Conservation (phyloP, 2,329 filamentous ascomycete species). For the Hypoxylon sp. region DNA sequence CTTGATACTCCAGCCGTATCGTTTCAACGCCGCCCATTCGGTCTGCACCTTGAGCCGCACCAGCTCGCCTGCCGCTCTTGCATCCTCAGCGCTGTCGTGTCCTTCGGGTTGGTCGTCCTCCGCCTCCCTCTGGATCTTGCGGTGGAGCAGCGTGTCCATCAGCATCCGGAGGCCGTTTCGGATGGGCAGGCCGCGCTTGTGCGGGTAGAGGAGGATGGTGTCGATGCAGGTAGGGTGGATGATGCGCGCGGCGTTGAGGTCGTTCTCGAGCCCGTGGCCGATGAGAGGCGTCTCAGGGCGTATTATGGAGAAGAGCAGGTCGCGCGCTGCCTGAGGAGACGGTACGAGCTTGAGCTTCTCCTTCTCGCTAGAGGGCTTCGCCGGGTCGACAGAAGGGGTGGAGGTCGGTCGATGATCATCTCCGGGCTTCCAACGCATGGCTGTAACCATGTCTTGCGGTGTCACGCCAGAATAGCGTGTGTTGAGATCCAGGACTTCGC, state of each 20-base stretch:
- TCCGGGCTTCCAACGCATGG: constrained; percentile 61
- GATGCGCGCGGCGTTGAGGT: constrained; percentile 84
- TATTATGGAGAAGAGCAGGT: constrained; percentile 78
- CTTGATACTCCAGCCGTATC: constrained; percentile 70
- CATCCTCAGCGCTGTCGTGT: constrained; percentile 93
- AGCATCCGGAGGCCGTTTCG: constrained; percentile 81
- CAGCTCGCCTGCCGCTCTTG: constrained; percentile 85
- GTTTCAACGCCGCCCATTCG: constrained; percentile 72
- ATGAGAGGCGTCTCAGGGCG: constrained; percentile 82
- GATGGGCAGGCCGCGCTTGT: constrained; percentile 76
- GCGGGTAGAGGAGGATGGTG: constrained; percentile 84
- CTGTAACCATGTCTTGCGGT: constrained; percentile 76
- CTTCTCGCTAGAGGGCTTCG: constrained; percentile 48
- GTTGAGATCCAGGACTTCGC: constrained; percentile 88
- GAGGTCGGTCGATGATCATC: constrained; percentile 41
- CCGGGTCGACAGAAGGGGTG: constrained; percentile 31
- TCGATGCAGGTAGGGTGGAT: constrained; percentile 88
- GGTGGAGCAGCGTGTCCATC: constrained; percentile 71
- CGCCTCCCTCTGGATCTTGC: constrained; percentile 78
- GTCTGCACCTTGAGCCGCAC: constrained; percentile 75
- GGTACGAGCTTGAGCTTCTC: constrained; percentile 77
- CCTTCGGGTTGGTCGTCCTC: constrained; percentile 60
- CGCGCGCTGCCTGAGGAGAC: constrained; percentile 76
- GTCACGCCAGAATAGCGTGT: constrained; percentile 90
- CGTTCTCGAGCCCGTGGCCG: constrained; percentile 94